phyloP scores from a whole-genome alignment of 495 filamentous ascomycete genomes.

The Penicillium manginii region DNA sequence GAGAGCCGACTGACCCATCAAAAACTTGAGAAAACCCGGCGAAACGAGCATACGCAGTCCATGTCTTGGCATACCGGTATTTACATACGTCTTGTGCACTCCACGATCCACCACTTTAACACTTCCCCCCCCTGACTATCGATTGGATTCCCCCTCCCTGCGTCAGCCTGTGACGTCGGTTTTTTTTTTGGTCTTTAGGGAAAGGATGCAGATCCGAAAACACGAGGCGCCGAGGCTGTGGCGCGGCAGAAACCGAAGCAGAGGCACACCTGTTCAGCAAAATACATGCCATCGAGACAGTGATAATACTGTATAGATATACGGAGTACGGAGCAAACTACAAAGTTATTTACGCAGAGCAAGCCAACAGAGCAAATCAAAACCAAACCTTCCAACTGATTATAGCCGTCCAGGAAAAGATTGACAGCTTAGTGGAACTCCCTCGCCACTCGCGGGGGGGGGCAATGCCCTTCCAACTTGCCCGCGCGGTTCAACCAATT shows the following conservation, averaged over 20 bases:
- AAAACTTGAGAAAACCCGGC: neutral
- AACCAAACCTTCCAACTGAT: neutral
- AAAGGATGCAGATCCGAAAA: neutral
- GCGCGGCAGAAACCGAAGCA: neutral
- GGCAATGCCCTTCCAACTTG: slow-evolving; percentile 12
- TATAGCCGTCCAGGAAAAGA: slow-evolving; percentile 14
- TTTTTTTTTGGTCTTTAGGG: slow-evolving; percentile 14
- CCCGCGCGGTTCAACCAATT: slow-evolving; percentile 14
- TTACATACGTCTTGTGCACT: slow-evolving; percentile 8
- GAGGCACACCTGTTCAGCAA: neutral
- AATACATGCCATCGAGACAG: no score
- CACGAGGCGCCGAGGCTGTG: neutral
- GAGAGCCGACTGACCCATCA: neutral
- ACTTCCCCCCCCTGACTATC: slow-evolving; percentile 35
- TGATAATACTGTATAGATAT: no score
- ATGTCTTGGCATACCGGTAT: slow-evolving; percentile 21
- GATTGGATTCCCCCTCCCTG: slow-evolving; percentile 14
- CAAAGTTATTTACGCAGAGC: no score
- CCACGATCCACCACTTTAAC: slow-evolving; percentile 9
- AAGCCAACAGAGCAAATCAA: neutral
- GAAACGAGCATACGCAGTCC: slow-evolving; percentile 15
- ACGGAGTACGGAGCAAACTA: no score
- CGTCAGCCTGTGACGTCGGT: slow-evolving; percentile 38
- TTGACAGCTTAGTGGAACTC: slow-evolving; percentile 21
- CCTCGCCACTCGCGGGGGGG: slow-evolving; percentile 32